These are phyloP conservation scores for Priceomyces fermenticarens DNA, from an alignment of 805 yeast genomes.

Conservation along the genomic window DNA sequence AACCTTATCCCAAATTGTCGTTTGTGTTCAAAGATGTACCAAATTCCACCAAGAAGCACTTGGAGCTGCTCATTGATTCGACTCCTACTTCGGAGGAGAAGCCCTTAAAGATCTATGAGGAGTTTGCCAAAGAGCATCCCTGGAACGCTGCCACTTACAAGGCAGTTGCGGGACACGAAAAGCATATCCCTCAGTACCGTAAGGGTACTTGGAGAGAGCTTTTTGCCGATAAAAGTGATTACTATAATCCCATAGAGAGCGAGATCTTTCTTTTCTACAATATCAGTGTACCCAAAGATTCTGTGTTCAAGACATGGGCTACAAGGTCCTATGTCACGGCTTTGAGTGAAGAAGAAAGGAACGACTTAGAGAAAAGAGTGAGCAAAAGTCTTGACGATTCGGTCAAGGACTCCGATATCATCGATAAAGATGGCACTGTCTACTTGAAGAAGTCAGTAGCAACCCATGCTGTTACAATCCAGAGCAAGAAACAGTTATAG, in stretches of 20 bases:
- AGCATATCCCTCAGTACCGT: conserved; percentile 55
- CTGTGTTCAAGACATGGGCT: conserved; percentile 49
- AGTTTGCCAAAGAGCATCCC: conserved; percentile 18
- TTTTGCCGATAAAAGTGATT: conserved; percentile 11
- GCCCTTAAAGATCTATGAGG: conserved; percentile 6
- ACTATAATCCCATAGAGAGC: conserved; percentile 30
- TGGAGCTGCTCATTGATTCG: background rate
- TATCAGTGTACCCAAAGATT: conserved; percentile 25
- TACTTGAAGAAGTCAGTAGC: conserved; percentile 22
- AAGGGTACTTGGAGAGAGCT: conserved; percentile 47
- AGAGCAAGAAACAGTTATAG: conserved; percentile 7
- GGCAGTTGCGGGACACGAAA: conserved; percentile 35
- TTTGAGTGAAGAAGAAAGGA: conserved; percentile 34
- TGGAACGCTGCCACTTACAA: conserved; percentile 30
- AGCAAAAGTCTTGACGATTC: conserved; percentile 22
- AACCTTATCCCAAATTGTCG: conserved; percentile 2
- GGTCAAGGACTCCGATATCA: conserved; percentile 11
- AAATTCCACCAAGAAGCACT: background rate
- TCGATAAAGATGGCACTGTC: conserved; percentile 7
- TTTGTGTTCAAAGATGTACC: conserved; percentile 2
- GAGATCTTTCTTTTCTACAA: conserved; percentile 32
- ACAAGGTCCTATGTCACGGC: conserved; percentile 54
- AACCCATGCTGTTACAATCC: conserved; percentile 18
- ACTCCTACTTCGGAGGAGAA: background rate
- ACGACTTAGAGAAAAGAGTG: conserved; percentile 26